Conservation (phyloP, 2,329 filamentous ascomycete genomes). For the Curvularia sp. region DNA sequence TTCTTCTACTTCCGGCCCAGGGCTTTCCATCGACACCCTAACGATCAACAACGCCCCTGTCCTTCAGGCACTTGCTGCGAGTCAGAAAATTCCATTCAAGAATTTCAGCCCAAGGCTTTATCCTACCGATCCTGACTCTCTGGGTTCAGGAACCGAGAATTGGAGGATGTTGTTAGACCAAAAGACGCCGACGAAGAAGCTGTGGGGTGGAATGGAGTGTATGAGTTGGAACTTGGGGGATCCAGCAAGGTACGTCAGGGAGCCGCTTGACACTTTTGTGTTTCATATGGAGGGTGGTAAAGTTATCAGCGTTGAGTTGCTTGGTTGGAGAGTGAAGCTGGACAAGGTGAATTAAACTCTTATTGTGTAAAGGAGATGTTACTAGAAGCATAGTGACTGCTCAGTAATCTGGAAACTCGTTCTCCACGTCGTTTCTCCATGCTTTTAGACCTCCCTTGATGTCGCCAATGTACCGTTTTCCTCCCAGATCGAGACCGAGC, state of each 20-base stretch:
- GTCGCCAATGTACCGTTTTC: slow-evolving; percentile 70
- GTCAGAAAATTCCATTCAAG: slow-evolving; percentile 11
- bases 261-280: slow-evolving; percentile 31
- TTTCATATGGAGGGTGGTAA: slow-evolving; percentile 19
- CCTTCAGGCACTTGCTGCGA: slow-evolving; percentile 21
- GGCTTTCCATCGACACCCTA: slow-evolving; percentile 25
- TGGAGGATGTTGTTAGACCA: slow-evolving; percentile 33
- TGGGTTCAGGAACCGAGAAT: slow-evolving; percentile 17
- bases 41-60: slow-evolving; percentile 29
- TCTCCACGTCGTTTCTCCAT: slow-evolving; percentile 74
- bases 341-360: slow-evolving; percentile 11
- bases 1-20: slow-evolving; percentile 26
- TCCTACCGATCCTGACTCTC: slow-evolving; percentile 31
- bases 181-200: slow-evolving; percentile 4
- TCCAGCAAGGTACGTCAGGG: slow-evolving; percentile 25
- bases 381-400: background rate
- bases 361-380: background rate
- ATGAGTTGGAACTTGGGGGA: slow-evolving; percentile 34
- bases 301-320: slow-evolving; percentile 21
- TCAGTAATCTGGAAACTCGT: slow-evolving; percentile 64
- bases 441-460: slow-evolving; percentile 74
- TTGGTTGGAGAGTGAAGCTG: slow-evolving; percentile 25
- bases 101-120: slow-evolving; percentile 33
- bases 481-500: slow-evolving; percentile 61
- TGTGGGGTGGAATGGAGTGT: slow-evolving; percentile 33